Evolutionary conservation across 192 early-diverging fungal genomes (phyloP), one percentile per base, ranked within the genome.

Genomic region (Phlyctochytrium planicorne): DNA sequence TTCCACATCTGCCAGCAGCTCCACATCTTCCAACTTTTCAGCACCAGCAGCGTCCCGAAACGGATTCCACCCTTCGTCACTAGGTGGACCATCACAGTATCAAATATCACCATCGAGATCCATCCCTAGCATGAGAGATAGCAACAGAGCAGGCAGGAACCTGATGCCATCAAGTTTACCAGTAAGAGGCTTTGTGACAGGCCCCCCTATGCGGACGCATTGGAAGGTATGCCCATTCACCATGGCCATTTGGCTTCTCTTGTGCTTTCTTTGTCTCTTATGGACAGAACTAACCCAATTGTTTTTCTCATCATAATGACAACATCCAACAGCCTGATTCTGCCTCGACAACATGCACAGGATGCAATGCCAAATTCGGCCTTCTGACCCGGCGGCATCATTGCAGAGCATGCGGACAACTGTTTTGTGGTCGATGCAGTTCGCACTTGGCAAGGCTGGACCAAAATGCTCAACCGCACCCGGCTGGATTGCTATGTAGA

Each of bases 191-290:
- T 57, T 66, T 29, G 62, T 67, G n/a, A 63, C 63, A 16, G 67
- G 67, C 20, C 33, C 29, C 2, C 67, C 67, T 0, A 30, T 50
- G 23, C 31, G 62, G 24, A 24, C 47, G 12, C 67, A 69, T 36
- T 69, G 67, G 67, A 62, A 69, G 66, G 66, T 68, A 17, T 23
- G n/a, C n/a, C n/a, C n/a, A n/a, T n/a, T n/a, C n/a, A n/a, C n/a
- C n/a, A n/a, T n/a, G n/a, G n/a, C n/a, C n/a, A n/a, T n/a, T n/a
- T n/a, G n/a, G 23, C 60, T 14, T 61, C 65, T 63, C 23, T 24
- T 66, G 17, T 62, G 34, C 16, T 20, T 20, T 20, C 14, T 61
- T 30, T 23, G 12, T 12, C 23, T 33, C 1, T 40, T 16, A 16
- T 40, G 17, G 23, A 52, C 16, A 23, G 16, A 60, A 23, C 17